A percentile compares a stretch with the other conserved stretches of the same genome.
These are phyloP conservation scores for Pseudogymnoascus sp. DNA, from an alignment of 2,329 filamentous ascomycete species.

Conservation along the genomic window DNA sequence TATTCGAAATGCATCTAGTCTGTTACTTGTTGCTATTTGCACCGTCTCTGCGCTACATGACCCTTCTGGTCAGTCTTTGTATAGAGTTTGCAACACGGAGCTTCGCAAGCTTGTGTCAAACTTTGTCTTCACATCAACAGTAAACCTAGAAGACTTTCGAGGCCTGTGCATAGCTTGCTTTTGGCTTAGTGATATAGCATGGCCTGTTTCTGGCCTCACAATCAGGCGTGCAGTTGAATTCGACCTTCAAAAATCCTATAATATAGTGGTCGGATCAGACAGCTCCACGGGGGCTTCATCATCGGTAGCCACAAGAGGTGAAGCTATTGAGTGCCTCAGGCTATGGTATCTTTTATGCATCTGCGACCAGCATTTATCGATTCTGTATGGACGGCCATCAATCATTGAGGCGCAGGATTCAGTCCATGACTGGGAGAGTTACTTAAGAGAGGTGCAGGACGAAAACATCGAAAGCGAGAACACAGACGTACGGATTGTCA, in stretches of 20 bases:
- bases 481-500: constrained; percentile 47
- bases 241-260: constrained; percentile 45
- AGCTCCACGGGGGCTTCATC: constrained; percentile 34
- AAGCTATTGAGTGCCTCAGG: constrained; percentile 46
- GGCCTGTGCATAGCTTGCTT: constrained; percentile 48
- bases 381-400: constrained; percentile 53
- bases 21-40: constrained; percentile 48
- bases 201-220: constrained; percentile 37
- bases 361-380: constrained; percentile 57
- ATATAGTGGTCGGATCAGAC: background rate
- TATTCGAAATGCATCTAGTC: constrained; percentile 45
- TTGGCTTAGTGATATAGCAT: constrained; percentile 47
- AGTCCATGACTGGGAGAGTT: constrained; percentile 49
- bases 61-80: constrained; percentile 43
- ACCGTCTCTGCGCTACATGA: constrained; percentile 53
- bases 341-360: constrained; percentile 58
- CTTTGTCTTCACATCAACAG: constrained; percentile 44
- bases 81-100: constrained; percentile 44
- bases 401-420: constrained; percentile 51
- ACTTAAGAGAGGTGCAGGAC: constrained; percentile 41
- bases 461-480: constrained; percentile 30
- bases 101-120: constrained; percentile 45
- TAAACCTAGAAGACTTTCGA: constrained; percentile 44
- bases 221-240: constrained; percentile 41
- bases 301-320: constrained; percentile 34